Base-by-base conservation (phyloP, 1,139 yeast species). In the Saccharomyces pastorianus region DNA sequence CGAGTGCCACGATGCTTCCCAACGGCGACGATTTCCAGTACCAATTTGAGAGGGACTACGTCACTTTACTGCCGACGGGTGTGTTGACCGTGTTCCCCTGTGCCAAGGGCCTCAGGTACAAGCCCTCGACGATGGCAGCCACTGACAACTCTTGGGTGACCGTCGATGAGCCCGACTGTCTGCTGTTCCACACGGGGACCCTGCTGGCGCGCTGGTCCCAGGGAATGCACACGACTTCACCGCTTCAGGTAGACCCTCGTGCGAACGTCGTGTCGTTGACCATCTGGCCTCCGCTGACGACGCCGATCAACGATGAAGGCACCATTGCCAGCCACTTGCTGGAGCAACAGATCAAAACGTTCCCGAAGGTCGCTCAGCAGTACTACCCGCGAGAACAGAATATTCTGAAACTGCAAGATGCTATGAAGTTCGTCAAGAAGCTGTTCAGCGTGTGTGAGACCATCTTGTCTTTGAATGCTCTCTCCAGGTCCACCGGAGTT, bases 111-210 rank as follows among this genome's bases (percentile, higher is more conserved):
- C 60, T 67, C 13, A 61, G 57, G 48, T 61, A 56, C 46, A 63
- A 62, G 47, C 66, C 67, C 1, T 55, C 62, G 3, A 58, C 65
- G 1, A 55, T 57, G 13, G 51, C 63, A 23, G 47, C 59, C 1
- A 61, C 59, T 20, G 66, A 67, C 51, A 64, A 61, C 34, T 34
- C 51, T 13, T 68, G 71, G 71, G 46, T 54, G 5, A 41, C 58
- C 0, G 49, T 66, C 3, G 56, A 64, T 32, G 64, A 61, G 26
- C 65, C 66, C 6, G 64, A 65, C 48, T 65, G 70, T 53, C 52
- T 68, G 1, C 50, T 68, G 51, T 44, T 68, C 6, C 71, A 67
- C 49, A 63, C 68, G 1, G 71, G 71, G 2, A 42, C 51, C 4
- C 28, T 63, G 2, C 51, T 67, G 51, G 59, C 64, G 1, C 51